Evolutionary conservation across 495 filamentous ascomycete genomes (phyloP), one percentile per base, ranked within the genome.

Genomic region (Astrothelium macrocarpum): DNA sequence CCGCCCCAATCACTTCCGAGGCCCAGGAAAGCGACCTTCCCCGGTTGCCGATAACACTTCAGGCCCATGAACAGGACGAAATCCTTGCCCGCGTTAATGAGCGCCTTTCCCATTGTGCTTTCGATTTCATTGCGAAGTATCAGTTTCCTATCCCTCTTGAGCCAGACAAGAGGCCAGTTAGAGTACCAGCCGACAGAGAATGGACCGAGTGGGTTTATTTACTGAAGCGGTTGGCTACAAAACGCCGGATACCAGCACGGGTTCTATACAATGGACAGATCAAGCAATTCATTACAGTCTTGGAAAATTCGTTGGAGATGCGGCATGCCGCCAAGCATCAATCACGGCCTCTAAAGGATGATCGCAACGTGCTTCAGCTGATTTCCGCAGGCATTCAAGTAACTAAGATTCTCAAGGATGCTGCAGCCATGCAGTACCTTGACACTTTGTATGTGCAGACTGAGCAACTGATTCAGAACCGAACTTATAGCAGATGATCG

Each of bases 171-270:
- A 83, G 90, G 69, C 85, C 84, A 32, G 89, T 95, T 66, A 85
- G 87, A 71, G 79, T 85, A 45, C 87, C 90, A 32, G 84, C 85
- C 68, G 90, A 95, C 74, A 81, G 89, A 65, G 90, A 92, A 74
- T 95, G 90, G 90, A 91, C 89, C 67, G 90, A 95, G 72, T 95
- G 90, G 90, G 89, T 91, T 34, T 90, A 91, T 75, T 82, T 95
- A 62, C 79, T 95, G 64, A 93, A 92, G 77, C 82, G 90, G 42
- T 79, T 95, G 64, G 90, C 90, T 36, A 93, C 89, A 36, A 91
- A 92, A 76, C 81, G 90, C 31, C 84, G 89, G 53, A 93, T 95
- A 67, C 90, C 90, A 20, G 86, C 90, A 23, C 79, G 89, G 60
- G 86, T 91, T 14, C 77, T 95, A 39, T 91, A 95, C 76, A 89